Evolutionary conservation across 1,284 basidiomycete genomes (phyloP), one percentile per base, ranked within the genome.

Genomic region (Austroboletus novae-zelandiae): DNA sequence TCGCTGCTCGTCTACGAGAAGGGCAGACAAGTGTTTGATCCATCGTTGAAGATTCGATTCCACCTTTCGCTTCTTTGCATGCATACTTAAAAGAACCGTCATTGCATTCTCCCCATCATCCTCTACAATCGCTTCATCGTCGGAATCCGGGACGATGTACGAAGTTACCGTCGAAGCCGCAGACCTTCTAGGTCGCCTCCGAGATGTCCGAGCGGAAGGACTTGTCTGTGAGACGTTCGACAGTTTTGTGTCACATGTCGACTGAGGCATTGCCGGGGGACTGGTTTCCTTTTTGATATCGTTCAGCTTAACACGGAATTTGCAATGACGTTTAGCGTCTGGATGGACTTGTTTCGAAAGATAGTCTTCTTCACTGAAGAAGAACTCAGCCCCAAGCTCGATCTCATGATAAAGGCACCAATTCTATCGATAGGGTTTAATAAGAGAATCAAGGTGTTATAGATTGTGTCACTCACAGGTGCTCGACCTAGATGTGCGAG

Each of bases 101-200:
- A 72, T 65, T 31, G 61, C 57, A 31, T 66, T 67, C 39, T 67
- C 64, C 32, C 72, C 65, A 11, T 70, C 69, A 40, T 75, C 75
- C 40, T 74, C 73, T 6, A 68, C 71, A 43, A 81, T 81, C 5
- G 66, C 71, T 54, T 87, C 86, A 56, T 87, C 86, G 60, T 89
- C 86, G 11, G 84, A 88, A 62, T 83, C 83, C 1, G 85, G 83
- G 20, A 84, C 69, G 6, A 73, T 75, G 60, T 89, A 89, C 11
- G 83, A 86, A 43, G 72, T 75, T 23, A 79, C 73, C 15, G 71
- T 66, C 25, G 71, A 61, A 17, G 80, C 77, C 4, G 76, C 75
- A 37, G 76, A 76, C 41, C 86, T 74, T 35, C 84, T 77, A 14
- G 82, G 82, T 46, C 84, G 73, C 57, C 80, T 82, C 60, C 72